Base-by-base conservation (phyloP, 23 red algal genomes). In the Chondrus crispus region DNA sequence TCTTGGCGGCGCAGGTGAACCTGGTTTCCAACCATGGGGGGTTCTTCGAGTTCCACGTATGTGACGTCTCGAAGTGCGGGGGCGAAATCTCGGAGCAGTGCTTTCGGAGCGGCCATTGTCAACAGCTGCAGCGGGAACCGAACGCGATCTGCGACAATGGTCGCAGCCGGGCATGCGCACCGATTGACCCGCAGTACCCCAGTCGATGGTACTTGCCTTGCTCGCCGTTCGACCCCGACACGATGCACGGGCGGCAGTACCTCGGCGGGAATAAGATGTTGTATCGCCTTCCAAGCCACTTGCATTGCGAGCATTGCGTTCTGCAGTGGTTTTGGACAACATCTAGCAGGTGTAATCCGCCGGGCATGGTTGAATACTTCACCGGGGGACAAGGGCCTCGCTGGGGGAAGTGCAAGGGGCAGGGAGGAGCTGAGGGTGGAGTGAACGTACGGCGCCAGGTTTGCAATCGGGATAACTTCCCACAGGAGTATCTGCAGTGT, bases 251-350 rank as follows among this genome's bases (percentile, higher is more conserved):
- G 6, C 47, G 62, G 19, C 44, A 47, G 22, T 64, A 36, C 3
- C n/a, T 51, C 19, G 60, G 60, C 18, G 71, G 38, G 32, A 37
- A 22, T 37, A 77, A 26, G 12, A 57, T 63, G 5, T 19, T 91
- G 16, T 91, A 62, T 46, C 10, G 80, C 26, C 68, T 94, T 2
- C 91, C 91, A 3, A 3, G 14, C 24, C 50, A 87, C 69, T 79
- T 87, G 11, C 43, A 47, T 3, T 94, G 91, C 72, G 69, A 94
- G 53, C 91, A 94, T 79, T 94, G 91, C 36, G 91, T 94, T 2
- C 51, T 94, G 53, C 91, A 94, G 42, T 94, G 80, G 80, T 94
- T 87, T 68, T 94, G 91, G 91, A 82, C 50, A 9, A 24, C 91
- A 0, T 81, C 62, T 2, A 94, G 87, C 36, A n/a, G n/a, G 72